phyloP scores from a whole-genome alignment of 345 rosid genomes.

The Iberis pinnata region DNA sequence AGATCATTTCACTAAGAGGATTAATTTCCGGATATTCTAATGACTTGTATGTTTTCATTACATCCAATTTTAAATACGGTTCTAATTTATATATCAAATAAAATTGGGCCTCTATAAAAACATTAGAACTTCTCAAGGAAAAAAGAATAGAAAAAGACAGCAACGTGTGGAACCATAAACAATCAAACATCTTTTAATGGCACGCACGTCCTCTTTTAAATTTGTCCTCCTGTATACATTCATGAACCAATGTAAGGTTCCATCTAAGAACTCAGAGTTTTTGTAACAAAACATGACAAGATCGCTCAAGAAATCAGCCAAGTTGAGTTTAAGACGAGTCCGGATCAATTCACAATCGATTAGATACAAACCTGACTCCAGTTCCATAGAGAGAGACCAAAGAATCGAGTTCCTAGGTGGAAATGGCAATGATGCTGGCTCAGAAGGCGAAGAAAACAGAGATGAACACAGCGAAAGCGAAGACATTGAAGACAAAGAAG shows the following conservation, averaged over 20 bases:
- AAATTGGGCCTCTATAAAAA: neutral
- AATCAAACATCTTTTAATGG: slow-evolving; percentile 23
- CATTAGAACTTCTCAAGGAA: too few species aligned
- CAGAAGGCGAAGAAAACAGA: slow-evolving; percentile 20
- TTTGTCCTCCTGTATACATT: slow-evolving; percentile 15
- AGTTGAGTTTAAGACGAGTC: slow-evolving; percentile 35
- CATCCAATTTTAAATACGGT: neutral
- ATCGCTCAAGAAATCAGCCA: slow-evolving; percentile 37
- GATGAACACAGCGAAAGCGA: neutral
- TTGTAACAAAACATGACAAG: slow-evolving; percentile 26
- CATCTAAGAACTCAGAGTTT: neutral
- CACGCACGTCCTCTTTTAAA: slow-evolving; percentile 25
- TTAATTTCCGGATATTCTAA: slow-evolving; percentile 6
- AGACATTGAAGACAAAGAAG: slow-evolving; percentile 22
- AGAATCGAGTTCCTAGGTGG: slow-evolving; percentile 40
- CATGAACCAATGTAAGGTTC: slow-evolving; percentile 4
- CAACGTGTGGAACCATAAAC: slow-evolving; percentile 30
- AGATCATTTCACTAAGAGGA: too few species aligned
- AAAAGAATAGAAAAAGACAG: neutral
- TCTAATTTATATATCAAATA: neutral
- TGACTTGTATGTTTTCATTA: neutral
- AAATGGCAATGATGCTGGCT: slow-evolving; percentile 25
- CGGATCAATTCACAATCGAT: slow-evolving; percentile 42
- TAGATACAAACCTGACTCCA: slow-evolving; percentile 32
- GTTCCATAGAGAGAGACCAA: slow-evolving; percentile 38